phyloP scores from a whole-genome alignment of 495 filamentous ascomycete genomes.

The Jackrogersella multiformis region DNA sequence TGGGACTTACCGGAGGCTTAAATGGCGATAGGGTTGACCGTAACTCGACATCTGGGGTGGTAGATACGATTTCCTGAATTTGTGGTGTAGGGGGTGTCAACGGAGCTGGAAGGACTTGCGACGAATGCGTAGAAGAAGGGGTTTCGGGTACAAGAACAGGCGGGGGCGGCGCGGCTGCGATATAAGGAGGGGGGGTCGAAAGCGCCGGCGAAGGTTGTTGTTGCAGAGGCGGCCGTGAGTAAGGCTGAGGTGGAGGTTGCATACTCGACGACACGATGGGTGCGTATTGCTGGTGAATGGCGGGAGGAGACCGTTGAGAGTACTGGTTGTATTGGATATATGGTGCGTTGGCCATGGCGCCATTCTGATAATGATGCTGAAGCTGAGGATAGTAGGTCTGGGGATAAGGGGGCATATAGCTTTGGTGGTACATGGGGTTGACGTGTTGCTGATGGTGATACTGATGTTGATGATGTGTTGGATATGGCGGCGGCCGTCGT shows the following conservation, averaged over 20 bases:
- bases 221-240: conserved; percentile 50
- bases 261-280: conserved; percentile 51
- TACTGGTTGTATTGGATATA: conserved; percentile 56
- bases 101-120: conserved; percentile 51
- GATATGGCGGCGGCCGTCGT: conserved; percentile 45
- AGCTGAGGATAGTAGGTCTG: conserved; percentile 51
- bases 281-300: conserved; percentile 54
- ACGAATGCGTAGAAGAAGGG: conserved; percentile 56
- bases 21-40: conserved; percentile 54
- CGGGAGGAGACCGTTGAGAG: conserved; percentile 48
- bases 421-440: conserved; percentile 45
- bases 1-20: conserved; percentile 69
- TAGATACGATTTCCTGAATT: conserved; percentile 26
- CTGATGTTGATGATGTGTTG: conserved; percentile 39
- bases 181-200: conserved; percentile 52
- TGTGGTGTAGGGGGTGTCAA: conserved; percentile 51
- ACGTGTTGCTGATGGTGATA: conserved; percentile 48
- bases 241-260: conserved; percentile 48
- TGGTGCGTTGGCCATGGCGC: conserved; percentile 43
- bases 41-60: conserved; percentile 26
- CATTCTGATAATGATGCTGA: conserved; percentile 55
- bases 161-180: conserved; percentile 52
- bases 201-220: conserved; percentile 51
- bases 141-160: conserved; percentile 47
- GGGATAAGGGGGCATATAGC: conserved; percentile 51